Conservation (phyloP, 2,329 filamentous ascomycete genomes). For the Neodidymelliopsis sp. region DNA sequence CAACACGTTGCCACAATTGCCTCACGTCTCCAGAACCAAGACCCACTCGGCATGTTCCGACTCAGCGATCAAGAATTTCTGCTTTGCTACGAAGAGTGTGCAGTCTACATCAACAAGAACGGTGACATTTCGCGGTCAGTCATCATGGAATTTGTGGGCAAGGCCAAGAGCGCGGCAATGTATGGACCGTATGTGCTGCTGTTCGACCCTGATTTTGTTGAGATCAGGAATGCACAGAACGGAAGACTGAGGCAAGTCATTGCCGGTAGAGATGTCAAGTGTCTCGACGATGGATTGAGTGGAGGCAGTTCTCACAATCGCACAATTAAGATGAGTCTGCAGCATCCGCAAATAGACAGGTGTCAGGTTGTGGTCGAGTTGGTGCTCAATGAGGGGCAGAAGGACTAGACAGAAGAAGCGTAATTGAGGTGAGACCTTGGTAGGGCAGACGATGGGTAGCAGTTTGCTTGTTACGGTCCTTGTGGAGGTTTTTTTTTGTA, state of each 20-base stretch:
- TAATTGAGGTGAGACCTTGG: not conserved
- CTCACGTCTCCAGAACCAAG: constrained; percentile 79
- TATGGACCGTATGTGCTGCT: constrained; percentile 91
- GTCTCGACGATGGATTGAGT: constrained; percentile 73
- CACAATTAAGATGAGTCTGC: constrained; percentile 94
- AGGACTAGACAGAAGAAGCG: constrained; percentile 49
- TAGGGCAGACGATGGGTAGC: not conserved
- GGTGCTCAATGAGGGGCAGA: constrained; percentile 87
- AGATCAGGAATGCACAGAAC: constrained; percentile 96
- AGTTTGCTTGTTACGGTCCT: constrained; percentile 4
- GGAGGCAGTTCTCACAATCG: constrained; percentile 59
- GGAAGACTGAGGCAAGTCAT: constrained; percentile 93
- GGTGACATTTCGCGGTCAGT: constrained; percentile 93
- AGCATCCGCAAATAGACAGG: constrained; percentile 84
- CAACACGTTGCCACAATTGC: constrained; percentile 86
- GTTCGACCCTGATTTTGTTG: constrained; percentile 95
- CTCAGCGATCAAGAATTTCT: constrained; percentile 83
- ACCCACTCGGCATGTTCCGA: constrained; percentile 94
- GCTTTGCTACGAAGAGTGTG: constrained; percentile 92
- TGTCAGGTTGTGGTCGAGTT: constrained; percentile 92
- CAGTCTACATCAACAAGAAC: constrained; percentile 97
- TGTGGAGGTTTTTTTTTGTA: not conserved
- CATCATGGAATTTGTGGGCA: constrained; percentile 99
- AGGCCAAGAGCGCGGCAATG: constrained; percentile 84
- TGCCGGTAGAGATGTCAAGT: constrained; percentile 85